These are phyloP conservation scores for Eremochloa ophiuroides DNA, from an alignment of 176 grass and related monocot species.

Conservation along the genomic window DNA sequence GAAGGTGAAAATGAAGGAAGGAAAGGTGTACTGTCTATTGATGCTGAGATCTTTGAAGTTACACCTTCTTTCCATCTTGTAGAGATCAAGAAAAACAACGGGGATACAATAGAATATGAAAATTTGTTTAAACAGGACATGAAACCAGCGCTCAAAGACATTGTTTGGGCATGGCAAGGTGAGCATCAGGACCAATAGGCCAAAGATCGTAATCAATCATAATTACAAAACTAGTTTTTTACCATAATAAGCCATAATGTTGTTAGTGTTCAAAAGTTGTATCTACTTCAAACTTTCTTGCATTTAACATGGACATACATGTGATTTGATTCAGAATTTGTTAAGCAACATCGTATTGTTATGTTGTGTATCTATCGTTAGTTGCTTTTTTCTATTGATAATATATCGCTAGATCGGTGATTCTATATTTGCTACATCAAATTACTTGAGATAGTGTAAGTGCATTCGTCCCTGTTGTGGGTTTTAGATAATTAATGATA, in stretches of 20 bases:
- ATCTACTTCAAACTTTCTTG: background rate
- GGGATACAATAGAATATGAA: slow-evolving; percentile 40
- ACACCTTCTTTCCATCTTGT: slow-evolving; percentile 44
- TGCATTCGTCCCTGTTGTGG: no score
- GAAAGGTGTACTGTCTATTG: slow-evolving; percentile 35
- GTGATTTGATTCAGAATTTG: slow-evolving; percentile 4
- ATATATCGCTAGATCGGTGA: background rate
- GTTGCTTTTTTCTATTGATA: background rate
- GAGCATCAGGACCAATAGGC: background rate
- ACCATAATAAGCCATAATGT: background rate
- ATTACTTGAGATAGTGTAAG: no score
- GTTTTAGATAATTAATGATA: no score
- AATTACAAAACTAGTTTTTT: background rate
- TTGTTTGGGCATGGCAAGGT: slow-evolving; percentile 57
- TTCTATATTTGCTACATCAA: background rate
- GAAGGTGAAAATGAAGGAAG: slow-evolving; percentile 41
- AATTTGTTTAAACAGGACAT: slow-evolving; percentile 33
- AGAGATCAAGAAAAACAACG: slow-evolving; percentile 44
- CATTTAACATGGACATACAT: background rate
- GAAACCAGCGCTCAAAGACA: slow-evolving; percentile 36
- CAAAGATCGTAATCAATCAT: background rate
- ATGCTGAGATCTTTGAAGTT: slow-evolving; percentile 47
- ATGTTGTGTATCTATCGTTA: background rate
- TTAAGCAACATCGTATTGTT: background rate
- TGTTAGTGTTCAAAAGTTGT: background rate